Percentiles rank a stretch among this genome's conserved stretches.
Conservation (phyloP, 225 moss, liverwort and hornwort species). For the Asterella californica region DNA sequence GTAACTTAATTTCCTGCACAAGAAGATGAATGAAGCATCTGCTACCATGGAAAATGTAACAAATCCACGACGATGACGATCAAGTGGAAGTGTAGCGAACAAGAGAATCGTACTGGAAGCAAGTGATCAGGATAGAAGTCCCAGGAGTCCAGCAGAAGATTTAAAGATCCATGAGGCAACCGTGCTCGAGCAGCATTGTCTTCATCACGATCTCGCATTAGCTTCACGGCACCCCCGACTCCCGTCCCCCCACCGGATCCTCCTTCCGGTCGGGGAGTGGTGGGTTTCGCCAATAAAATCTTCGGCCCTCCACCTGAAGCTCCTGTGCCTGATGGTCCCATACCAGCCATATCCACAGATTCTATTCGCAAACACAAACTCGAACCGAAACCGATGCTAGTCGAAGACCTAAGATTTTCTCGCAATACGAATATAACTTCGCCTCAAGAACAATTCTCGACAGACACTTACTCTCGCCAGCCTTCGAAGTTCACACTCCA, state of each 20-base stretch:
- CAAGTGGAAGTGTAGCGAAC: neutral
- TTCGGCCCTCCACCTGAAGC: slow-evolving; percentile 51
- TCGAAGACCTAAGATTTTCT: neutral
- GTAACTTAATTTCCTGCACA: neutral
- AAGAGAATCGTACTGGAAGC: slow-evolving; percentile 52
- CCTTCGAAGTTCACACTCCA: neutral
- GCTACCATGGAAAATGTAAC: neutral
- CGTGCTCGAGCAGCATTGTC: slow-evolving; percentile 66
- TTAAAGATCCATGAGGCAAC: slow-evolving; percentile 68
- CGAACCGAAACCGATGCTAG: neutral
- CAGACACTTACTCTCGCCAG: neutral
- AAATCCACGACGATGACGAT: neutral
- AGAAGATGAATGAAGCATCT: neutral
- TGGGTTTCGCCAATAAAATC: slow-evolving; percentile 85
- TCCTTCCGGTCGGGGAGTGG: slow-evolving; percentile 51
- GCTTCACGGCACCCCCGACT: slow-evolving; percentile 57
- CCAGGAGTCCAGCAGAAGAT: slow-evolving; percentile 75
- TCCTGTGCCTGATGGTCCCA: slow-evolving; percentile 24
- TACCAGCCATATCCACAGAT: slow-evolving; percentile 27
- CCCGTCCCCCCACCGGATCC: slow-evolving; percentile 34
- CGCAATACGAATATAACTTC: neutral
- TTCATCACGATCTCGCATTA: slow-evolving; percentile 94
- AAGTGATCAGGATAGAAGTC: slow-evolving; percentile 77
- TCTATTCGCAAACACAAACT: neutral
- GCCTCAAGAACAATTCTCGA: neutral